Evolutionary conservation across 2,329 filamentous ascomycete species (phyloP), one percentile per base, ranked within the genome.

Genomic region (Thielaviopsis euricoi): DNA sequence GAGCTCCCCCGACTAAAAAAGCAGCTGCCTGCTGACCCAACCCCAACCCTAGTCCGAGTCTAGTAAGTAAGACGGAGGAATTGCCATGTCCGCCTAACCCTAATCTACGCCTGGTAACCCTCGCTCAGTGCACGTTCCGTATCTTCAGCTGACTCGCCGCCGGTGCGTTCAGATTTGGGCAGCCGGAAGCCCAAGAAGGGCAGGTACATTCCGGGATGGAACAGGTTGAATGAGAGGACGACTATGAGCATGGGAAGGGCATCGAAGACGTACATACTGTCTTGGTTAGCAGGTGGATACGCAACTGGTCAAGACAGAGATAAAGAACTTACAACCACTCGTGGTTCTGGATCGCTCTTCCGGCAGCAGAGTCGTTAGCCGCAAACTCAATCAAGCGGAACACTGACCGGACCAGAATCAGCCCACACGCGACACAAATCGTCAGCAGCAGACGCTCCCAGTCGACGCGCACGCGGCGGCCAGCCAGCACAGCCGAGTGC

Each of bases 401-500:
- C 56, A 66, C 60, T 7, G 66, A 68, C 10, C 67, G 65, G 52
- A 68, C 62, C 66, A 69, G 54, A 51, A 69, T 67, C 58, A 69
- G 59, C 22, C 57, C 26, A 33, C 66, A 68, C 21, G 67, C 63
- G 17, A 63, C 57, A 57, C 68, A 67, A 53, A 69, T 58, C 23
- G 65, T 67, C 50, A 66, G 64, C 55, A 75, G 65, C 26, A 73
- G 65, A 10, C 58, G 62, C 26, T 64, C 66, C 72, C 72, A 74
- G 26, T 64, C 59, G 12, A 65, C 64, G 40, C 63, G 63, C 53
- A 68, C 64, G 59, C 49, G 63, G 60, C 29, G 62, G 60, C 52
- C 65, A 62, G 58, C 66, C 63, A 58, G 7, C 21, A 53, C 25
- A 21, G 37, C 52, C 15, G n/a, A 12, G 23, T n/a, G 23, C 15